Evolutionary conservation across 164 flowering plant genomes (phyloP).

Genomic region (Pachysandra terminalis): DNA sequence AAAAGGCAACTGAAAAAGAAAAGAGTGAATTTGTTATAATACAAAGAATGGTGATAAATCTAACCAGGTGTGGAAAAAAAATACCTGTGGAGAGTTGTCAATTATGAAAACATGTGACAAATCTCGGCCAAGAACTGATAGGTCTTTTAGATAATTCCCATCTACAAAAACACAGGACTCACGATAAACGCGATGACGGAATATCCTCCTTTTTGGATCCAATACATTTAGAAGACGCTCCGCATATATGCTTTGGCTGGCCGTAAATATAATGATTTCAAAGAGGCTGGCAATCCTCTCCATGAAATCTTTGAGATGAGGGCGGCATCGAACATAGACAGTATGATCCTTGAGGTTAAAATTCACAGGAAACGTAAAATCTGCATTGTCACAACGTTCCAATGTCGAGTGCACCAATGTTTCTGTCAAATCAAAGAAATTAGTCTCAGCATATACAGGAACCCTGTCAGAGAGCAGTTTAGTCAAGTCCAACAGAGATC

Average conservation of each 20-base stretch:
- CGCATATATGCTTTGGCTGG: conserved; percentile 98
- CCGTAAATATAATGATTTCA: conserved; percentile 93
- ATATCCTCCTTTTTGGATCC: conserved; percentile 86
- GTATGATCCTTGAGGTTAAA: conserved; percentile 74
- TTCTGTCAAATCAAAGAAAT: conserved; percentile 48
- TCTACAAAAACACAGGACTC: conserved; percentile 91
- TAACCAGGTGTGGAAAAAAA: not conserved
- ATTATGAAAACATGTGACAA: conserved; percentile 73
- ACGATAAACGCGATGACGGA: conserved; percentile 88
- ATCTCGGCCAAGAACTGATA: conserved; percentile 96
- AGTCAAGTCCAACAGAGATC: not conserved
- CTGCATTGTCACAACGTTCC: conserved; percentile 84
- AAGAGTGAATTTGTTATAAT: not conserved
- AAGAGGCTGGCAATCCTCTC: conserved; percentile 76
- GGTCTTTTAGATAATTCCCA: conserved; percentile 93
- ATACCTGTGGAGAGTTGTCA: conserved; percentile 99
- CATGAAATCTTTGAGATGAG: conserved; percentile 78
- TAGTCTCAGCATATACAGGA: not conserved
- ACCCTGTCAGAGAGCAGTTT: not conserved
- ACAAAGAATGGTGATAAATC: not conserved
- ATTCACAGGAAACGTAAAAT: conserved; percentile 89
- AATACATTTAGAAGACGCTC: conserved; percentile 91
- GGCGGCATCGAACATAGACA: conserved; percentile 89
- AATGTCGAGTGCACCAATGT: conserved; percentile 90
- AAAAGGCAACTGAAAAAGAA: not conserved